These are phyloP conservation scores for Xylaria intraflava DNA, from an alignment of 495 filamentous ascomycete species.

Conservation along the genomic window DNA sequence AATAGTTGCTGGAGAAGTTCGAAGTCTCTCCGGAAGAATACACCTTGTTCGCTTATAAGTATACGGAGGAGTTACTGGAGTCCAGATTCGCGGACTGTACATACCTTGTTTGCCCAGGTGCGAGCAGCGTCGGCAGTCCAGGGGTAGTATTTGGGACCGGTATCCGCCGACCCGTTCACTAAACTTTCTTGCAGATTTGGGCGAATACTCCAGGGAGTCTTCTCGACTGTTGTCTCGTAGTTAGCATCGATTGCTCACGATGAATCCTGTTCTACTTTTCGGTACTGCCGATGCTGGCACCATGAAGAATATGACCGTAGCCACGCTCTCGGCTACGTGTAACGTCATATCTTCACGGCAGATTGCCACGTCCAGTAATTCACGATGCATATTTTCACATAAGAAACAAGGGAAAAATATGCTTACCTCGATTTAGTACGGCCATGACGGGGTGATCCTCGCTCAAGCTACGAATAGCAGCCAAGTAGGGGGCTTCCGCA, in stretches of 20 bases:
- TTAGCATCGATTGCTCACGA: too few relatives aligned
- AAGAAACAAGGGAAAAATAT: conserved; percentile 1
- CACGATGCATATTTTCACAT: background rate
- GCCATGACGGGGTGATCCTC: conserved; percentile 21
- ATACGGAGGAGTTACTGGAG: too few relatives aligned
- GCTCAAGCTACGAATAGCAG: conserved; percentile 30
- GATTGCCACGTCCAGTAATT: background rate
- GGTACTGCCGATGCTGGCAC: too few relatives aligned
- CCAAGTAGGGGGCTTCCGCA: conserved; percentile 26
- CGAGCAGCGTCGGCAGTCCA: conserved; percentile 9
- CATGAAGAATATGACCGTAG: too few relatives aligned
- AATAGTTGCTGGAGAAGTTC: conserved; percentile 28
- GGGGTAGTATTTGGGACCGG: conserved; percentile 9
- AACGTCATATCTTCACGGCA: background rate
- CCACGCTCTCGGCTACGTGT: too few relatives aligned
- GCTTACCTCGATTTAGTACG: conserved; percentile 25
- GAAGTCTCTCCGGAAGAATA: conserved; percentile 10
- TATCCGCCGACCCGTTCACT: conserved; percentile 14
- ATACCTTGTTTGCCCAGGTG: conserved; percentile 1
- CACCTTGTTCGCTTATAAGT: background rate
- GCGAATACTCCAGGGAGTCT: conserved; percentile 23
- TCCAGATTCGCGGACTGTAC: background rate
- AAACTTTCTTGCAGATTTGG: conserved; percentile 17
- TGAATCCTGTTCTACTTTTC: too few relatives aligned
- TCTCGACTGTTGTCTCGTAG: conserved; percentile 20